Evolutionary conservation across 1,284 basidiomycete species (phyloP), one percentile per base, ranked within the genome.

Genomic region (Sanguinoderma infundibulare): DNA sequence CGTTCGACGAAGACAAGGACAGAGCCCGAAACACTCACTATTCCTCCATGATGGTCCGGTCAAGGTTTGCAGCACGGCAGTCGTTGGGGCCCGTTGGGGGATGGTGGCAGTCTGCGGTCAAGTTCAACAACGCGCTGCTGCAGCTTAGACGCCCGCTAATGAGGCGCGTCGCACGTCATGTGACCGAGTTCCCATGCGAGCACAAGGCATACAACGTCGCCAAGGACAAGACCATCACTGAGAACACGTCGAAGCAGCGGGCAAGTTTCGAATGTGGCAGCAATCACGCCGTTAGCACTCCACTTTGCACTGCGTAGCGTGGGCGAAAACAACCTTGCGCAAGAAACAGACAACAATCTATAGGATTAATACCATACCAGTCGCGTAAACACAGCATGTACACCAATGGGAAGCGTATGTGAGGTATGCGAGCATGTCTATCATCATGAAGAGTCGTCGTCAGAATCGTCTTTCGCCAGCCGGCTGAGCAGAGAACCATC

Each of bases 401-500:
- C 40, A 44, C 30, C 35, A 50, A 17, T 39, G 24, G 20, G 24
- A 44, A 57, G 56, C 49, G 35, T 34, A 52, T 32, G 15, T n/a
- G 30, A 28, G 32, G 20, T 38, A 49, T 28, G 35, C 28, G 40
- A 20, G 22, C 30, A 51, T 28, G 22, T n/a, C n/a, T n/a, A 17
- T 10, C 6, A 39, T 59, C 49, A 66, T 39, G 49, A 30, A 20
- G 67, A 65, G 5, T 70, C 70, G n/a, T 69, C 68, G 14, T 69
- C 68, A 3, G 67, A 67, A 20, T 69, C 68, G 1, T 61, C 66
- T 17, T 54, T 67, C 4, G 69, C 64, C 17, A 71, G 52, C n/a
- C 65, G 60, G 51, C 63, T 67, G 2, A 71, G 62, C 28, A 69
- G 49, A n/a, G 67, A 66, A 10, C 67, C 69, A 28, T 71, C 66